Percentiles rank a stretch among this genome's conserved stretches.
phyloP scores from a whole-genome alignment of 1,139 yeast species.

The Geotrichum reessii region DNA sequence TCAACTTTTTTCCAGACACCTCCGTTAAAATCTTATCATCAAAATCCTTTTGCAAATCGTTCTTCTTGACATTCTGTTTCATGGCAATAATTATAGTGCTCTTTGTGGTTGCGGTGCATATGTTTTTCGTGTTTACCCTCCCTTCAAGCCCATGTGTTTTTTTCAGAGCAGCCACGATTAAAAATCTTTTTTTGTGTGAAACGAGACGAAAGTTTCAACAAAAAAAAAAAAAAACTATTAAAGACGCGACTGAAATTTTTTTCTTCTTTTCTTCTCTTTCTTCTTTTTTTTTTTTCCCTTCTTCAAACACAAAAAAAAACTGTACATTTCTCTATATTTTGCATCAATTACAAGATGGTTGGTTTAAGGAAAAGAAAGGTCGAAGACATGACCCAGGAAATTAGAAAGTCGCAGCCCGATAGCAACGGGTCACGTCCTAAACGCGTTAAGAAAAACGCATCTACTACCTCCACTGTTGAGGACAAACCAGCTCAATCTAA shows the following conservation, averaged over 20 bases:
- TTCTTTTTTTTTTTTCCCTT: background rate
- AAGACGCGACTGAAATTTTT: background rate
- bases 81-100: background rate
- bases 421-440: constrained; percentile 10
- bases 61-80: background rate
- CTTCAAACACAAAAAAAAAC: background rate
- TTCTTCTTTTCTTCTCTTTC: background rate
- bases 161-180: background rate
- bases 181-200: background rate
- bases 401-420: background rate
- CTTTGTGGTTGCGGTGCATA: background rate
- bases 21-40: background rate
- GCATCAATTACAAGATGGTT: background rate
- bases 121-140: background rate
- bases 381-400: constrained; percentile 4
- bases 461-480: constrained; percentile 12
- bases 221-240: background rate
- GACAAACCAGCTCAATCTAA: constrained; percentile 7
- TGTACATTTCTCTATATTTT: background rate
- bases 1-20: background rate
- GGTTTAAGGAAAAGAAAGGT: constrained; percentile 7
- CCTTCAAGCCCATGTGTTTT: background rate
- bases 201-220: background rate
- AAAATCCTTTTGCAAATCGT: background rate
- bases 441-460: constrained; percentile 14